A percentile compares a stretch with the other conserved stretches of the same genome.
These are phyloP conservation scores for Geranium incanum DNA, from an alignment of 441 rosid genomes.

Conservation along the genomic window DNA sequence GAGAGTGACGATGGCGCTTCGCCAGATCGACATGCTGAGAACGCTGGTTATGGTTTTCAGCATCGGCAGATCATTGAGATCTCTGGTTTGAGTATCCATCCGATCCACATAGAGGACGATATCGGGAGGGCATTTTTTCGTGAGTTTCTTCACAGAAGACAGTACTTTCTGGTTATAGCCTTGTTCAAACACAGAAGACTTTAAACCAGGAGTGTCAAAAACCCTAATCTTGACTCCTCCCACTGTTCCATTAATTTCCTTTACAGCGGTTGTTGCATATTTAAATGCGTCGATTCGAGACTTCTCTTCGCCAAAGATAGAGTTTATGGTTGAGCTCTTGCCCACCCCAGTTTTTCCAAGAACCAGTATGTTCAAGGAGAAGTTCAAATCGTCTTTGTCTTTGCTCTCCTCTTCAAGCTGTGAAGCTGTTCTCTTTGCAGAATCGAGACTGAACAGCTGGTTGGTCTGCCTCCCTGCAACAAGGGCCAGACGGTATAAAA, in stretches of 20 bases:
- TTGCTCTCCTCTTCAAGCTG: slow-evolving; percentile 53
- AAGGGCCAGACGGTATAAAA: slow-evolving; percentile 65
- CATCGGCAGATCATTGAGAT: slow-evolving; percentile 72
- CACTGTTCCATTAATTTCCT: slow-evolving; percentile 59
- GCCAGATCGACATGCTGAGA: slow-evolving; percentile 79
- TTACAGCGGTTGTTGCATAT: slow-evolving; percentile 54
- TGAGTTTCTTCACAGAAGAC: slow-evolving; percentile 52
- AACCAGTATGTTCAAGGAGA: slow-evolving; percentile 69
- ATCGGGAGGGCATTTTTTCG: slow-evolving; percentile 72
- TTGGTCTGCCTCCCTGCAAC: slow-evolving; percentile 70
- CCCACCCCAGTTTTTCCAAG: slow-evolving; percentile 95
- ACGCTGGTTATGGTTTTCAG: slow-evolving; percentile 51
- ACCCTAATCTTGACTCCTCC: slow-evolving; percentile 64
- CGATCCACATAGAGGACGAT: slow-evolving; percentile 83
- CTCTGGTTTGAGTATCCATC: slow-evolving; percentile 70
- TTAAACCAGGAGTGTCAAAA: slow-evolving; percentile 78
- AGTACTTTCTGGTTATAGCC: slow-evolving; percentile 51
- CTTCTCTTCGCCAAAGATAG: slow-evolving; percentile 70
- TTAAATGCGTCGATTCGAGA: slow-evolving; percentile 62
- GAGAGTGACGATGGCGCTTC: slow-evolving; percentile 64
- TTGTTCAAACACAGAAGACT: slow-evolving; percentile 70
- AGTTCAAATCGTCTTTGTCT: slow-evolving; percentile 47
- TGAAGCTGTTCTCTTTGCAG: slow-evolving; percentile 61
- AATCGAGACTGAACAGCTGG: slow-evolving; percentile 64
- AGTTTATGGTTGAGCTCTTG: slow-evolving; percentile 87